Evolutionary conservation across 768 basidiomycete species (phyloP).

Genomic region (Trametes punicea): DNA sequence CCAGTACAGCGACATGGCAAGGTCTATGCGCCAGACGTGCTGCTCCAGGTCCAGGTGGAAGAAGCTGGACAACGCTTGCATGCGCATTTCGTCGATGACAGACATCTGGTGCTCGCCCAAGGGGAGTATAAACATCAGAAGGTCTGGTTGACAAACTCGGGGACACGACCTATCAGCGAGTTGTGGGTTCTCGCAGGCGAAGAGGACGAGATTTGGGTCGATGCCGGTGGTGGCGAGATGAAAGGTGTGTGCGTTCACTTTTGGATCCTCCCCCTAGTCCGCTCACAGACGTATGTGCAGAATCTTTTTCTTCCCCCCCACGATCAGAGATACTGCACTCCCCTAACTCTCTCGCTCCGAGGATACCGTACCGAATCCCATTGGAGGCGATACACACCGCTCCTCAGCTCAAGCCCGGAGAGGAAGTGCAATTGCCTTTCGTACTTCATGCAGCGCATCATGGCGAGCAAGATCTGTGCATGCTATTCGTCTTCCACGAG

Average conservation of each 20-base stretch:
- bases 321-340: slow-evolving; percentile 41
- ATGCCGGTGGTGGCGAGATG: slow-evolving; percentile 4
- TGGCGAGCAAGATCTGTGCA: slow-evolving; percentile 49
- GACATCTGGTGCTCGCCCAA: slow-evolving; percentile 50
- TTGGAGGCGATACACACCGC: slow-evolving; percentile 29
- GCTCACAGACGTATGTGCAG: neutral
- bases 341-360: slow-evolving; percentile 49
- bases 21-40: slow-evolving; percentile 67
- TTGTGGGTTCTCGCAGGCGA: slow-evolving; percentile 65
- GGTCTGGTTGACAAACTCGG: slow-evolving; percentile 66
- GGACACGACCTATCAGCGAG: slow-evolving; percentile 56
- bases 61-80: slow-evolving; percentile 62
- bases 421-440: slow-evolving; percentile 49
- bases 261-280: too few species aligned
- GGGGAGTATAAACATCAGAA: slow-evolving; percentile 61
- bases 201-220: slow-evolving; percentile 63
- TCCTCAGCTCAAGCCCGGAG: slow-evolving; percentile 42
- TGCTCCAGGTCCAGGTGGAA: slow-evolving; percentile 59
- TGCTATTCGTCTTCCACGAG: slow-evolving; percentile 69
- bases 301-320: slow-evolving; percentile 9
- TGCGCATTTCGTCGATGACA: slow-evolving; percentile 53
- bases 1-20: slow-evolving; percentile 62
- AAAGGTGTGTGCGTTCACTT: slow-evolving; percentile 8
- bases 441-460: slow-evolving; percentile 48
- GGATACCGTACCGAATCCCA: slow-evolving; percentile 46